A percentile compares a stretch with the other conserved stretches of the same genome.
phyloP scores from a whole-genome alignment of 768 basidiomycete species.

The Austroboletus eburneus region DNA sequence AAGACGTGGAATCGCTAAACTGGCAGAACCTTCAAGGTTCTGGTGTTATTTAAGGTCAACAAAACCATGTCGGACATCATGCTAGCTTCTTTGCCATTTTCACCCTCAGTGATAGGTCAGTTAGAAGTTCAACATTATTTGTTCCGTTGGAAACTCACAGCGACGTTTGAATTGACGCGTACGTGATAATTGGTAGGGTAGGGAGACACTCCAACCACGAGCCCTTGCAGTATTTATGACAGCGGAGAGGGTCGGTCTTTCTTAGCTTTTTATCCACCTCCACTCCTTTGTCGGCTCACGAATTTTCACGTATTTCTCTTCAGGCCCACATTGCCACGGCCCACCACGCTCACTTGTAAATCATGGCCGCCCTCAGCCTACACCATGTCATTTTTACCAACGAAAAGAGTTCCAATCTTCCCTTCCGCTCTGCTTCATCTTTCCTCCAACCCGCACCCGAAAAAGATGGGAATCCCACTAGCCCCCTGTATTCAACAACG shows the following conservation, averaged over 20 bases:
- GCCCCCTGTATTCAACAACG: slow-evolving; percentile 17
- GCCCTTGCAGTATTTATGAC: slow-evolving; percentile 13
- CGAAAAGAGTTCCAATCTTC: slow-evolving; percentile 21
- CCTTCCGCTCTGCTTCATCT: slow-evolving; percentile 17
- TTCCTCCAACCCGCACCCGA: slow-evolving; percentile 18
- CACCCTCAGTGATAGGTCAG: slow-evolving; percentile 11
- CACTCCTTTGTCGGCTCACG: slow-evolving; percentile 10
- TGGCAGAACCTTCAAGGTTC: slow-evolving; percentile 15
- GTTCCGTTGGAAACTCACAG: slow-evolving; percentile 2
- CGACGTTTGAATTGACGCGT: neutral
- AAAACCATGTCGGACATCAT: slow-evolving; percentile 6
- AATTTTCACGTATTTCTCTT: slow-evolving; percentile 6
- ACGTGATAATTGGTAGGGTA: slow-evolving; percentile 10
- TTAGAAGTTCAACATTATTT: neutral
- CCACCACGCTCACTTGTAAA: slow-evolving; percentile 13
- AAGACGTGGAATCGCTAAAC: neutral
- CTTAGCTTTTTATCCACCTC: neutral
- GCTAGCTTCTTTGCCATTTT: neutral
- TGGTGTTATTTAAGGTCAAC: slow-evolving; percentile 6
- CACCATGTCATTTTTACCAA: slow-evolving; percentile 50
- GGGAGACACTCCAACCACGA: slow-evolving; percentile 2
- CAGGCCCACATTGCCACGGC: slow-evolving; percentile 12
- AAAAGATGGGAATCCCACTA: slow-evolving; percentile 13
- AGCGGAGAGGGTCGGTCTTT: slow-evolving; percentile 12
- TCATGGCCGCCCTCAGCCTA: slow-evolving; percentile 60